These are phyloP conservation scores for Xylariomycetidae sp. DNA, from an alignment of 2,329 filamentous ascomycete species.

Conservation along the genomic window DNA sequence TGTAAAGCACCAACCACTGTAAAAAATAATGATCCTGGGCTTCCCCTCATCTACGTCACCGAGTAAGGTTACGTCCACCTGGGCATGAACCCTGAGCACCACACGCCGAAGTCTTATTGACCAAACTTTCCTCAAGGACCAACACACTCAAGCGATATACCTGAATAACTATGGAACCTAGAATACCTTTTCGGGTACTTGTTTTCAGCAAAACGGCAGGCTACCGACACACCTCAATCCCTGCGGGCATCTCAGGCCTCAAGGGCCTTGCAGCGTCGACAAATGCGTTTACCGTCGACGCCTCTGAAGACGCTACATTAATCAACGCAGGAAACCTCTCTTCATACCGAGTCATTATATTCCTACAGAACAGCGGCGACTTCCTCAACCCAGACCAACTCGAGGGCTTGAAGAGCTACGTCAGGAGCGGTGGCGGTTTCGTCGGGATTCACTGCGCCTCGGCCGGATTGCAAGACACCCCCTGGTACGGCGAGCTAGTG, in stretches of 20 bases:
- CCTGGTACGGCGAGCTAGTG: constrained; percentile 34
- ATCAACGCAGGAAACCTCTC: constrained; percentile 27
- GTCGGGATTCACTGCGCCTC: constrained; percentile 37
- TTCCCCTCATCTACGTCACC: no score
- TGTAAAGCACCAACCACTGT: no score
- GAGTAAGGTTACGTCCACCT: no score
- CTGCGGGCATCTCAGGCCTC: constrained; percentile 29
- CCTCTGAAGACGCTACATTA: constrained; percentile 31
- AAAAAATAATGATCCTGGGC: no score
- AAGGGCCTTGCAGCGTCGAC: constrained; percentile 21
- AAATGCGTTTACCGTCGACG: constrained; percentile 25
- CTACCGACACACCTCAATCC: constrained; percentile 36
- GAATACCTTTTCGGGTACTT: constrained; percentile 32
- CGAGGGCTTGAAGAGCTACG: constrained; percentile 27
- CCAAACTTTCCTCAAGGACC: no score
- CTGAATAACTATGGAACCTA: no score
- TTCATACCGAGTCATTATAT: constrained; percentile 31
- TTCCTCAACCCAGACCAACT: constrained; percentile 30
- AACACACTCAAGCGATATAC: no score
- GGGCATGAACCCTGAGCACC: no score
- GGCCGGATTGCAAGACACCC: constrained; percentile 26
- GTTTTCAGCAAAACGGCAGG: constrained; percentile 34
- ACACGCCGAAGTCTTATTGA: no score
- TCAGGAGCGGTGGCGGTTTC: constrained; percentile 31
- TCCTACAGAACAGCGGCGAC: constrained; percentile 35